Evolutionary conservation across 2,329 filamentous ascomycete genomes (phyloP), one percentile per base, ranked within the genome.

Genomic region (Tolypocladium capitatum): DNA sequence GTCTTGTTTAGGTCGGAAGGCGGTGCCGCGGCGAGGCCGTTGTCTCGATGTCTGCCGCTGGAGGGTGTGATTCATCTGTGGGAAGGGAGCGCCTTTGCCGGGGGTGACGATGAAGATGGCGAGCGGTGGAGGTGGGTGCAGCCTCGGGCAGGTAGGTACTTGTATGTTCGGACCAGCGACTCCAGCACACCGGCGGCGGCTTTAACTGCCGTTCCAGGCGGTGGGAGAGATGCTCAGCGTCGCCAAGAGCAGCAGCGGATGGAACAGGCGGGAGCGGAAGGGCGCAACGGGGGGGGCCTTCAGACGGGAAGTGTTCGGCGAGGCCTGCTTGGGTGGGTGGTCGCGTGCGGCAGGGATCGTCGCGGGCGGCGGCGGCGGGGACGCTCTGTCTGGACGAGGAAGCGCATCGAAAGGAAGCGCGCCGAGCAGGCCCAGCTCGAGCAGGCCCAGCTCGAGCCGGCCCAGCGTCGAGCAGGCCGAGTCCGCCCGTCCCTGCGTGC

Each of bases 291-390:
- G 35, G 35, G 35, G 36, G 6, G 4, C 20, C 36, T 40, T 40
- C 20, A 27, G 13, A 36, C 34, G 20, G 34, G 9, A 18, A 27
- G 36, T 5, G 35, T 38, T 38, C 11, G 20, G 35, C 10, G 21
- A 40, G 21, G 36, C 14, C 36, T 14, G 30, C 30, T 31, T 5
- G 45, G 30, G 47, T 41, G 48, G 51, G 43, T 49, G 46, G 49
- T 53, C 50, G 50, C 43, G 50, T 52, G 52, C 40, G 52, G 52
- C 47, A 53, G 51, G 52, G 52, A 53, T 53, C 52, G 52, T 51
- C 52, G 45, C 52, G n/a, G n/a, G n/a, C n/a, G n/a, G n/a, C 38
- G 50, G 48, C 47, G 45, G 45, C 24, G 30, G 31, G 20, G 43
- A 34, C 43, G 43, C 38, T 28, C 24, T 21, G 33, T n/a, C n/a